Conservation (phyloP, 2,329 filamentous ascomycete species). For the Tolypocladium inflatum region DNA sequence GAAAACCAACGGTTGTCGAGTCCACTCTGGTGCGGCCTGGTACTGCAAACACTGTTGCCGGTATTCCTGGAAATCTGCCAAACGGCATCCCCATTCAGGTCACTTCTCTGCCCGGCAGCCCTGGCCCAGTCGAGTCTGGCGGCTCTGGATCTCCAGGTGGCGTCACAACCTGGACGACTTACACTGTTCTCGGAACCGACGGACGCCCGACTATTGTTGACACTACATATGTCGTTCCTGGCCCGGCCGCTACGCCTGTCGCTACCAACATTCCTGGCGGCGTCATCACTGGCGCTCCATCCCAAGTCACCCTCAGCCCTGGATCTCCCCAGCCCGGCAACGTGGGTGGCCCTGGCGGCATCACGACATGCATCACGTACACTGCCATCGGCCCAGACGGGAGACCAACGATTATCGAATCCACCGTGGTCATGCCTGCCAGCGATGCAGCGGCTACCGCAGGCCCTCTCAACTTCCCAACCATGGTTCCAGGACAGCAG, state of each 20-base stretch:
- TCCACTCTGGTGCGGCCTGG: slow-evolving; percentile 20
- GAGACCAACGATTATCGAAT: slow-evolving; percentile 15
- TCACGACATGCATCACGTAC: slow-evolving; percentile 19
- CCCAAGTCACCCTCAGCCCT: slow-evolving; percentile 8
- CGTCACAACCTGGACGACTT: slow-evolving; percentile 16
- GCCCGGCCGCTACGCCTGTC: slow-evolving; percentile 6
- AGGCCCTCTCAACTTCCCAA: slow-evolving; percentile 6
- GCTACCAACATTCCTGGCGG: slow-evolving; percentile 5
- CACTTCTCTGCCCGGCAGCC: slow-evolving; percentile 1
- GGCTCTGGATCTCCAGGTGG: neutral
- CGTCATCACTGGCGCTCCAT: slow-evolving; percentile 13
- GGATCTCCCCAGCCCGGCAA: neutral
- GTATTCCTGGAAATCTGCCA: slow-evolving; percentile 4
- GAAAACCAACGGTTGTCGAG: slow-evolving; percentile 21
- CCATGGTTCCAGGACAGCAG: slow-evolving; percentile 6
- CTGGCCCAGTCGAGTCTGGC: slow-evolving; percentile 6
- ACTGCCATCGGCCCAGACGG: slow-evolving; percentile 14
- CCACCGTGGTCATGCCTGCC: slow-evolving; percentile 17
- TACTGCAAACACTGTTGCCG: slow-evolving; percentile 5
- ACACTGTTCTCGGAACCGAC: slow-evolving; percentile 16
- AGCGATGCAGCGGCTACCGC: slow-evolving; percentile 11
- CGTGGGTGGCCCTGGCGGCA: slow-evolving; percentile 1
- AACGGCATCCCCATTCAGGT: slow-evolving; percentile 4
- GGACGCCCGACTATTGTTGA: slow-evolving; percentile 19
- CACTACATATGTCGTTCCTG: slow-evolving; percentile 13